Evolutionary conservation across 1,284 basidiomycete species (phyloP).

Genomic region (Tylopilus orsonianus): DNA sequence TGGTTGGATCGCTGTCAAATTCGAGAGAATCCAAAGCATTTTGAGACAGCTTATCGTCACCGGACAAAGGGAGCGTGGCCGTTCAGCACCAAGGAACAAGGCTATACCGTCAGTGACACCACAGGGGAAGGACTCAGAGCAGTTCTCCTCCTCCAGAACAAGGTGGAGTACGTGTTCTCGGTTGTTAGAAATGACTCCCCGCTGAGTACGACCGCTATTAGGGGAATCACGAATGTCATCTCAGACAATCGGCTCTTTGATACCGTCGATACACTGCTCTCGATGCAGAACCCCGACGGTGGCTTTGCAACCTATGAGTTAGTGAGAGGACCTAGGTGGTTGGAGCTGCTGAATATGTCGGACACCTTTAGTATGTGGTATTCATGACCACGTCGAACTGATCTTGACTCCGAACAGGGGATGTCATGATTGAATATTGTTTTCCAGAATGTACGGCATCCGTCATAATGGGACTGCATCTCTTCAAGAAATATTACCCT

Average conservation of each 20-base stretch:
- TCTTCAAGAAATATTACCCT: constrained; percentile 82
- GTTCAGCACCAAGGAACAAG: constrained; percentile 90
- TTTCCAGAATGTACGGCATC: constrained; percentile 98
- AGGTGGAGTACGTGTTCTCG: constrained; percentile 60
- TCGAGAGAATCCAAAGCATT: constrained; percentile 77
- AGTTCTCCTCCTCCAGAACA: constrained; percentile 85
- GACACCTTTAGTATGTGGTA: constrained; percentile 80
- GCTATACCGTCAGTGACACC: constrained; percentile 96
- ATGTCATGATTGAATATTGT: constrained; percentile 92
- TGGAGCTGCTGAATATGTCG: constrained; percentile 88
- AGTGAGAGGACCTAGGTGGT: constrained; percentile 76
- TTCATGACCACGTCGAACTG: constrained; percentile 4
- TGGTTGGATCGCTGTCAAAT: constrained; percentile 97
- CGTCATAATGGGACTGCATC: constrained; percentile 80
- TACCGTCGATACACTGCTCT: constrained; percentile 85
- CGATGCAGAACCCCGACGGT: constrained; percentile 86
- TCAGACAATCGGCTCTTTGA: constrained; percentile 79
- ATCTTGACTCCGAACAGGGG: constrained; percentile 44
- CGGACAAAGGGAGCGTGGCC: constrained; percentile 95
- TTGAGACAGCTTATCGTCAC: constrained; percentile 76
- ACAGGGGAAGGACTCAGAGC: constrained; percentile 95
- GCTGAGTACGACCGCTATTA: constrained; percentile 31
- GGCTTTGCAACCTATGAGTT: constrained; percentile 96
- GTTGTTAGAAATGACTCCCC: not conserved
- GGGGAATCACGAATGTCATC: constrained; percentile 74